phyloP scores from a whole-genome alignment of 2,329 filamentous ascomycete genomes.

The Didymella glomerata region DNA sequence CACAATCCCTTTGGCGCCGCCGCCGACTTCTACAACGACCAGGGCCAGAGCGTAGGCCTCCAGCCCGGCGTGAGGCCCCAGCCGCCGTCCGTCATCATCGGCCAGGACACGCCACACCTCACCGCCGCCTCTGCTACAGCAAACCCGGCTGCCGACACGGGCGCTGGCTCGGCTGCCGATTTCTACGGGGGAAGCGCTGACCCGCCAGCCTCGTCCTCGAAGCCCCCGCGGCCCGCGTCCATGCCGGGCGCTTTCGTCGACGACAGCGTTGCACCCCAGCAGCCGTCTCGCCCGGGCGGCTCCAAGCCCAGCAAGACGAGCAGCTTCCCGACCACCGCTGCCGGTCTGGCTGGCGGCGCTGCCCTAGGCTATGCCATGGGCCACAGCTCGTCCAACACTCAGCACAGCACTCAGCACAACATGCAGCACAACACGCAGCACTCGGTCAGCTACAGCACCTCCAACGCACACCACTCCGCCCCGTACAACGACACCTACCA shows the following conservation, averaged over 20 bases:
- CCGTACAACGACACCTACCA: slow-evolving; percentile 28
- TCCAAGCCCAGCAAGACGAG: slow-evolving; percentile 37
- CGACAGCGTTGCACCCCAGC: slow-evolving; percentile 40
- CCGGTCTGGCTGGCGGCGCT: slow-evolving; percentile 51
- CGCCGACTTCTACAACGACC: slow-evolving; percentile 69
- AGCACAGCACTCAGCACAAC: slow-evolving; percentile 37
- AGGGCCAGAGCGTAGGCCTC: slow-evolving; percentile 65
- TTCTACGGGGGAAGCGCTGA: slow-evolving; percentile 57
- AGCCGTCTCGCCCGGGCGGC: slow-evolving; percentile 41
- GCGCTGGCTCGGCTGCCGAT: slow-evolving; percentile 65
- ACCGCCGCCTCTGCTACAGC: slow-evolving; percentile 60
- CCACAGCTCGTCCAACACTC: slow-evolving; percentile 42
- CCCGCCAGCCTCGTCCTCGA: slow-evolving; percentile 36
- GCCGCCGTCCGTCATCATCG: slow-evolving; percentile 62
- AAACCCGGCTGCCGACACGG: slow-evolving; percentile 67
- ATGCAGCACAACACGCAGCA: slow-evolving; percentile 35
- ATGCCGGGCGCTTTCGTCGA: slow-evolving; percentile 51
- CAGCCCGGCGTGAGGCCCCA: slow-evolving; percentile 68
- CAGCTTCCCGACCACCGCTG: slow-evolving; percentile 47
- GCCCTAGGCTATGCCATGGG: slow-evolving; percentile 54
- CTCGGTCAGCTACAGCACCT: slow-evolving; percentile 35
- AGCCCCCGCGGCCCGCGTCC: slow-evolving; percentile 46
- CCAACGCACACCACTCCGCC: slow-evolving; percentile 37
- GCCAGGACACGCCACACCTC: slow-evolving; percentile 63
- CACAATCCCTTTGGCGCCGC: slow-evolving; percentile 60